Percentiles rank a stretch among this genome's conserved stretches.
Evolutionary conservation across 1,284 basidiomycete genomes (phyloP).

Genomic region (Trametes hirsuta): DNA sequence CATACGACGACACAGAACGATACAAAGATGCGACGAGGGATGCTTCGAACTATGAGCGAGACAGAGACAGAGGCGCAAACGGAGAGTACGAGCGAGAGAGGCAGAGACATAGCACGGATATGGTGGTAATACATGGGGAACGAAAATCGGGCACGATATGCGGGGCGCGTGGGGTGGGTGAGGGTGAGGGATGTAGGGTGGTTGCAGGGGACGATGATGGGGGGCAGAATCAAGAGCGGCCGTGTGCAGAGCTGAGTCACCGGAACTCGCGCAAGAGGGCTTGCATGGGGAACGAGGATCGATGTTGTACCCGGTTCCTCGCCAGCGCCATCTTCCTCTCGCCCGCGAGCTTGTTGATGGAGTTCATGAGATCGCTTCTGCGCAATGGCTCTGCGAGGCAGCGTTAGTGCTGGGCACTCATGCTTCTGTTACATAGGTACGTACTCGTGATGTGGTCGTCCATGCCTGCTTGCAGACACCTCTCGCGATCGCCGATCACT

Average conservation of each 20-base stretch:
- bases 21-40: constrained; percentile 24
- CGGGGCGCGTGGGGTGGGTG: not conserved
- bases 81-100: constrained; percentile 4
- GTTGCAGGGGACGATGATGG: not conserved
- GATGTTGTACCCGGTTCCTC: constrained; percentile 26
- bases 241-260: constrained; percentile 14
- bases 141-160: constrained; percentile 5
- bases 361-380: constrained; percentile 73
- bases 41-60: constrained; percentile 18
- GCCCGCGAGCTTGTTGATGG: constrained; percentile 73
- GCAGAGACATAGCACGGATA: constrained; percentile 17
- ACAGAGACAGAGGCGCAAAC: constrained; percentile 6
- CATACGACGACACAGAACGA: constrained; percentile 21
- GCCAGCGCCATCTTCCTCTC: constrained; percentile 40
- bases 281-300: constrained; percentile 25
- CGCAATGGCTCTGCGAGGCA: constrained; percentile 65
- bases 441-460: constrained; percentile 77
- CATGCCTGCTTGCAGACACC: constrained; percentile 93
- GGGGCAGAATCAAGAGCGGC: not conserved
- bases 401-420: constrained; percentile 19
- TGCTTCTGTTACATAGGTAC: constrained; percentile 30
- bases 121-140: constrained; percentile 27
- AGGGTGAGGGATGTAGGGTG: not conserved
- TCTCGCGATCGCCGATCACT: constrained; percentile 96
- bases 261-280: constrained; percentile 29